Evolutionary conservation across 2,329 filamentous ascomycete species (phyloP).

Genomic region (Hirsutella minnesotensis): DNA sequence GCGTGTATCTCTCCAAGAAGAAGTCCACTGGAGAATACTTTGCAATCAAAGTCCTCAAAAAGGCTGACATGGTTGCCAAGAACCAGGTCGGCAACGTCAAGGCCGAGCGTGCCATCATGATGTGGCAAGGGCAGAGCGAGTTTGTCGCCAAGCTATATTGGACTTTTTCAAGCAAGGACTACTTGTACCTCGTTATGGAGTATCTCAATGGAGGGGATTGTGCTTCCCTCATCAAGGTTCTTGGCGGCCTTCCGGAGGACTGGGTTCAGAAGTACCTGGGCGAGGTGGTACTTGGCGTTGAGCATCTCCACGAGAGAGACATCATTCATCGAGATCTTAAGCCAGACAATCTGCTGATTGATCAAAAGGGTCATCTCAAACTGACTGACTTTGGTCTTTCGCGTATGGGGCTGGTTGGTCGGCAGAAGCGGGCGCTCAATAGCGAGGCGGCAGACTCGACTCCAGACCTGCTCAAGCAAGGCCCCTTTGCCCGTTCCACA

Average conservation of each 20-base stretch:
- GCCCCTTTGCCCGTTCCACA: conserved; percentile 74
- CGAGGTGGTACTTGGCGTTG: conserved; percentile 91
- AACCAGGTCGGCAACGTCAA: conserved; percentile 99
- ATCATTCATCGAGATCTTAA: conserved; percentile 97
- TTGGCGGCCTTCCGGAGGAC: conserved; percentile 85
- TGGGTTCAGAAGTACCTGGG: conserved; percentile 98
- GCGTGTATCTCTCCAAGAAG: conserved; percentile 96
- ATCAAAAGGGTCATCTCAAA: conserved; percentile 92
- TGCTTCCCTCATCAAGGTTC: conserved; percentile 87
- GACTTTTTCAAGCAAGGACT: conserved; percentile 99
- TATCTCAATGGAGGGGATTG: conserved; percentile 97
- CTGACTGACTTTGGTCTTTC: conserved; percentile 96
- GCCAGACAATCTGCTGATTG: conserved; percentile 92
- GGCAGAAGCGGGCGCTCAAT: conserved; percentile 86
- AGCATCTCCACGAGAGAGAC: conserved; percentile 85
- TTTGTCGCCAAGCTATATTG: conserved; percentile 98
- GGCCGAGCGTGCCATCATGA: conserved; percentile 97
- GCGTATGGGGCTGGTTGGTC: conserved; percentile 90
- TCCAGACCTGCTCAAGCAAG: conserved; percentile 84
- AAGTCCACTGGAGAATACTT: conserved; percentile 98
- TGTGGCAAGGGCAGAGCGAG: conserved; percentile 99
- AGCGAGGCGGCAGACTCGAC: conserved; percentile 67
- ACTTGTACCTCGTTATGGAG: conserved; percentile 97
- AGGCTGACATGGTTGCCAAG: conserved; percentile 99
- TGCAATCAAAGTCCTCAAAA: conserved; percentile 96